Evolutionary conservation across 2,329 filamentous ascomycete genomes (phyloP), one percentile per base, ranked within the genome.

Genomic region (Sporothrix humicola): DNA sequence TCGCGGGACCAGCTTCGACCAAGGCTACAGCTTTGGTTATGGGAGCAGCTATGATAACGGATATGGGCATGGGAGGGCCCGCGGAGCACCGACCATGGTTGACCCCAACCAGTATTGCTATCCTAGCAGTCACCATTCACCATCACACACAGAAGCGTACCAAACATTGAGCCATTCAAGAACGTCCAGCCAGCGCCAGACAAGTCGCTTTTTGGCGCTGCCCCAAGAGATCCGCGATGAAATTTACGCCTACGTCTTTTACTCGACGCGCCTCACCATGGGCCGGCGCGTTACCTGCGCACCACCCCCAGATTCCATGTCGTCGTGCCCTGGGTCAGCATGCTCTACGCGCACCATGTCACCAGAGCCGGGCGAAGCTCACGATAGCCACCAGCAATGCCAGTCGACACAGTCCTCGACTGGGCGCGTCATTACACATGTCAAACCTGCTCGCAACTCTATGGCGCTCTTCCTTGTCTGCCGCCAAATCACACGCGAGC

Each of bases 181-280:
- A 15, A 8, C 46, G 2, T 68, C 20, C 20, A 23, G 48, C 12
- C n/a, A 31, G n/a, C 23, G 37, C 50, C 73, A 75, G 17, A 71
- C 59, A 15, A 76, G 74, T 58, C 69, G 70, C 1, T 63, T 77
- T 7, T 69, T 77, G 15, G 44, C 61, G 8, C 72, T 77, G 7
- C 76, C 76, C 8, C 76, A 74, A 54, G 76, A 76, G 37, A 73
- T 77, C 13, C 75, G 76, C 17, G 74, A 76, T 46, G 70, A 76
- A 65, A 77, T 77, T 17, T 77, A 76, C 54, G 65, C 65, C 2
- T 71, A 76, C 42, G 73, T 76, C 20, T 77, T 77, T 48, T 59
- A 52, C 26, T 70, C 75, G 44, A 77, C 76, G 1, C 74, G 76
- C 20, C 72, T 77, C n/a, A 74, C 76, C 26, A 71, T 76, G 73